phyloP scores from a whole-genome alignment of 345 rosid genomes.

The Eutrema japonicum region DNA sequence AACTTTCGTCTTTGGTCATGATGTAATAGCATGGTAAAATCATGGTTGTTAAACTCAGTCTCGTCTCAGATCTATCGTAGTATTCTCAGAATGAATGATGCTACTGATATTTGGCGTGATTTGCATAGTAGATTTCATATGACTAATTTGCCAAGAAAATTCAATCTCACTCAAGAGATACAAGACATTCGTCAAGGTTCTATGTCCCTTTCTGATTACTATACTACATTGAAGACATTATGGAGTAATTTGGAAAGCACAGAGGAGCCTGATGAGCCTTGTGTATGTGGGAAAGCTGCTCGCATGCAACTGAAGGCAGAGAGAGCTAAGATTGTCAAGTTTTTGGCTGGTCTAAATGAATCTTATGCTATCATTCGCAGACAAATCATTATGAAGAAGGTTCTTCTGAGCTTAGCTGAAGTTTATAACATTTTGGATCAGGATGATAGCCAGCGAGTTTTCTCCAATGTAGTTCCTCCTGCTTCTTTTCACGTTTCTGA shows the following conservation, averaged over 20 bases:
- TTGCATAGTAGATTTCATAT: background rate
- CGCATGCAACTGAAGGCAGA: background rate
- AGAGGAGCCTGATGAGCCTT: background rate
- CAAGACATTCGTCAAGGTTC: background rate
- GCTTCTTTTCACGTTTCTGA: no score
- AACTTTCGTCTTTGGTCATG: background rate
- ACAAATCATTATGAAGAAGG: no score
- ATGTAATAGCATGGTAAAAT: background rate
- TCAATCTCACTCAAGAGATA: background rate
- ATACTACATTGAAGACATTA: background rate
- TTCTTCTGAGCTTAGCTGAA: no score
- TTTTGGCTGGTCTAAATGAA: background rate
- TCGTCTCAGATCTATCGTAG: background rate
- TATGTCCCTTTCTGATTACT: background rate
- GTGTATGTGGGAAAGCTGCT: background rate
- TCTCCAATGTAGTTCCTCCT: no score
- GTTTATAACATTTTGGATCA: no score
- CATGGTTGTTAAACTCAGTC: background rate
- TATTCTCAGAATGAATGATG: background rate
- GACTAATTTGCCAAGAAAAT: background rate
- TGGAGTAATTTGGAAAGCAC: background rate
- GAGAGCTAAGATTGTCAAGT: background rate
- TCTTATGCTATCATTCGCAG: no score
- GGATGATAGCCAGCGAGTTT: no score
- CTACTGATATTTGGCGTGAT: background rate